These are phyloP conservation scores for Ceratonia siliqua DNA, from an alignment of 306 rosid species.

Conservation along the genomic window DNA sequence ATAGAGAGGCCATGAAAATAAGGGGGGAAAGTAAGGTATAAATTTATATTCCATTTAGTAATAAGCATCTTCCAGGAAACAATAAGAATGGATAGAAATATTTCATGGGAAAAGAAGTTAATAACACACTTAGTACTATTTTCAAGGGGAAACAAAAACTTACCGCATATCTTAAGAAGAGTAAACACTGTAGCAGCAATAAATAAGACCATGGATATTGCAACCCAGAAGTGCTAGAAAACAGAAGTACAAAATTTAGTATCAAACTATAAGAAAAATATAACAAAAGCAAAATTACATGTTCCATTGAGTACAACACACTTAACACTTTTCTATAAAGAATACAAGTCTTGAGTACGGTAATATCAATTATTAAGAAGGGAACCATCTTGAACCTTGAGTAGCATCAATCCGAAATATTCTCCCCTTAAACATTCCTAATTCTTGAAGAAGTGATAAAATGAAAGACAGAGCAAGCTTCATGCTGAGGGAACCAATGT, in stretches of 20 bases:
- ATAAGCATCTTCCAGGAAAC: conserved; percentile 1
- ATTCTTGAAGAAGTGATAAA: background rate
- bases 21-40: background rate
- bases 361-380: conserved; percentile 12
- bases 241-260: conserved; percentile 38
- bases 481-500: background rate
- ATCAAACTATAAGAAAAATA: conserved; percentile 4
- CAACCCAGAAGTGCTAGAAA: conserved; percentile 93
- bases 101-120: background rate
- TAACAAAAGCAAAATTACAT: background rate
- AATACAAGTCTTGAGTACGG: background rate
- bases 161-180: conserved; percentile 84
- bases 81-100: background rate
- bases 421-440: background rate
- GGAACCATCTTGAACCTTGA: conserved; percentile 1
- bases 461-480: conserved; percentile 1
- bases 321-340: background rate
- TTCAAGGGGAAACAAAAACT: conserved; percentile 38
- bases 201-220: conserved; percentile 93
- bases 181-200: conserved; percentile 88
- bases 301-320: conserved; percentile 22
- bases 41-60: background rate
- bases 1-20: conserved; percentile 1
- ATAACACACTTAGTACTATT: conserved; percentile 17
- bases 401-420: background rate